Evolutionary conservation across 208 protist genomes (phyloP), one percentile per base, ranked within the genome.

Genomic region (Kentomonas sorsogonicus): DNA sequence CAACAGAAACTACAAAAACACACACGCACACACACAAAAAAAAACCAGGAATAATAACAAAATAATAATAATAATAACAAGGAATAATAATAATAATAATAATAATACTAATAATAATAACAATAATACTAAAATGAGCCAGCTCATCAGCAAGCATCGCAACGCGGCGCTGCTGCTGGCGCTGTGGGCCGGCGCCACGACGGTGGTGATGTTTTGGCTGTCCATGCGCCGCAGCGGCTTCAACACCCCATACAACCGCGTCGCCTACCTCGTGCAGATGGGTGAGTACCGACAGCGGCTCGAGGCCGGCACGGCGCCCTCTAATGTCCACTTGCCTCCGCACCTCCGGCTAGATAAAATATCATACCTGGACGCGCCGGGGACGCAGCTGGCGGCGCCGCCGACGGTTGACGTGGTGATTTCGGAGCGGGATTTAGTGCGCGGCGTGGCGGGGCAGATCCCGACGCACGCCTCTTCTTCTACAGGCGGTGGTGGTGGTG

Each of bases 231-330:
- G 83, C 61, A 72, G 74, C 18, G 87, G 87, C 44, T 94, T 94
- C 69, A 84, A 79, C 75, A 94, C 83, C 0, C 53, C 69, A 33
- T 94, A 89, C 60, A 87, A 72, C 53, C 79, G 83, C 26, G 82
- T 71, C 72, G 75, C 56, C 15, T 94, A 91, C 53, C 60, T 91
- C 16, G 79, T 83, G 15, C 86, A 87, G 81, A 77, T 83, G 75
- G 87, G 82, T 4, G 87, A 94, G 56, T 94, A 91, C 67, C 77
- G 79, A 48, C 83, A 91, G 63, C 48, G 84, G 25, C 71, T 94
- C 0, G 76, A 89, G 44, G 69, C 83, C 0, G 87, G 87, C 15
- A 79, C 78, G 0, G 84, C 83, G 36, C 87, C 87, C 10, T 68
- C 50, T 46, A 94, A 94, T 63, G 68, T 60, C 2, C 60, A 77